Conservation (phyloP, 1,284 basidiomycete species). For the Peniophora sp. region DNA sequence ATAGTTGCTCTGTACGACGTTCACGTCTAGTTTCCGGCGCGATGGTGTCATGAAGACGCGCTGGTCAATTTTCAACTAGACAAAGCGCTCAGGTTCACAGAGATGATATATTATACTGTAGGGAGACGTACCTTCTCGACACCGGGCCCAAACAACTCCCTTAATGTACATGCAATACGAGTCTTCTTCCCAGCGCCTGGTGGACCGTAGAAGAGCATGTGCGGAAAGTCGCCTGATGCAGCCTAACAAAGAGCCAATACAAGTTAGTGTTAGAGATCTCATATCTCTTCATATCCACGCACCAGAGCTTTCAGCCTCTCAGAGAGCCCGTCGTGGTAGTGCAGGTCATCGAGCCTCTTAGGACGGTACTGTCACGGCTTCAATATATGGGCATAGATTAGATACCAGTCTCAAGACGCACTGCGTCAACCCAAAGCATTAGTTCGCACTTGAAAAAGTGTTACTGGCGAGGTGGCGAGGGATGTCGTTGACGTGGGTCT, state of each 20-base stretch:
- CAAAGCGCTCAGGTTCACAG: background rate
- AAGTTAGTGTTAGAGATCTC: no score
- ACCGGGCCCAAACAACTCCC: slow-evolving; percentile 87
- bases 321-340: slow-evolving; percentile 85
- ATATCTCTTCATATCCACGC: no score
- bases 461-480: no score
- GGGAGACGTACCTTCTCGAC: slow-evolving; percentile 73
- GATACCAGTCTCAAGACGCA: slow-evolving; percentile 18
- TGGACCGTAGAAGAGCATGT: slow-evolving; percentile 97
- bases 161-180: slow-evolving; percentile 82
- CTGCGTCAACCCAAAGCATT: slow-evolving; percentile 91
- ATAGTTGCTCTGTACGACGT: slow-evolving; percentile 95
- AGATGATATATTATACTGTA: no score
- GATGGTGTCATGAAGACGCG: slow-evolving; percentile 93
- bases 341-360: slow-evolving; percentile 75
- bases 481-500: background rate
- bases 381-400: background rate
- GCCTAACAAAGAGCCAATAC: slow-evolving; percentile 39
- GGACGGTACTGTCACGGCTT: slow-evolving; percentile 68
- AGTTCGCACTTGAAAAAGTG: background rate
- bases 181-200: slow-evolving; percentile 99
- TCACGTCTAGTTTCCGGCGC: slow-evolving; percentile 92
- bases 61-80: slow-evolving; percentile 98
- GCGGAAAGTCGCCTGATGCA: slow-evolving; percentile 90
- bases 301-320: slow-evolving; percentile 78